These are phyloP conservation scores for Pilasporangium apinafurcum DNA, from an alignment of 352 stramenopile species.

Conservation along the genomic window DNA sequence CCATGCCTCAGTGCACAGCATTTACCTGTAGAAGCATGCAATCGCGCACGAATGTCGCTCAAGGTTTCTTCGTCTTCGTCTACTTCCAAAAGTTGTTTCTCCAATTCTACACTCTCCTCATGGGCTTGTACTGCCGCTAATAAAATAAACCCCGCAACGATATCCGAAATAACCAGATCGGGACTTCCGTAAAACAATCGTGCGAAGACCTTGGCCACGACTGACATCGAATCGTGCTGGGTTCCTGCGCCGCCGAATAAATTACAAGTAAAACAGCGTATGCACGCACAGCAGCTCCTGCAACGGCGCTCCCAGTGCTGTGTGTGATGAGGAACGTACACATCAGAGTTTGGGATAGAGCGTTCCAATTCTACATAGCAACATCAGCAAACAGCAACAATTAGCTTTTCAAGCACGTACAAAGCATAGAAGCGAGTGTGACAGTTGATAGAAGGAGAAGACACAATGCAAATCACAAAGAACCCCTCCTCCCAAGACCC, in stretches of 20 bases:
- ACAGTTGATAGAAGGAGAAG: background rate
- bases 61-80: constrained; percentile 41
- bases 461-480: too few relatives aligned
- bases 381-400: constrained; percentile 6
- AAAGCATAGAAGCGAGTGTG: background rate
- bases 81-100: constrained; percentile 15
- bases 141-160: constrained; percentile 79
- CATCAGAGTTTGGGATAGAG: constrained; percentile 58
- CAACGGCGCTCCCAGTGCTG: constrained; percentile 73
- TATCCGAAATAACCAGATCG: constrained; percentile 85
- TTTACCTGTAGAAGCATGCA: constrained; percentile 10
- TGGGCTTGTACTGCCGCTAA: constrained; percentile 76
- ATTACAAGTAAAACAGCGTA: constrained; percentile 84
- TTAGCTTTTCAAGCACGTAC: background rate
- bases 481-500: too few relatives aligned
- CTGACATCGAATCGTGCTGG: constrained; percentile 82
- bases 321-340: constrained; percentile 76
- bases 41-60: constrained; percentile 36
- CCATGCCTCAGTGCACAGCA: background rate
- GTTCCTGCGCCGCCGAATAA: constrained; percentile 82
- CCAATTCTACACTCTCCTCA: constrained; percentile 42
- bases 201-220: constrained; percentile 80
- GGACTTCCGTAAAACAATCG: constrained; percentile 83
- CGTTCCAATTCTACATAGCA: constrained; percentile 36
- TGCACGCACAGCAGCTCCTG: constrained; percentile 64